phyloP scores from a whole-genome alignment of 768 basidiomycete species.

The Suillus brevipes region DNA sequence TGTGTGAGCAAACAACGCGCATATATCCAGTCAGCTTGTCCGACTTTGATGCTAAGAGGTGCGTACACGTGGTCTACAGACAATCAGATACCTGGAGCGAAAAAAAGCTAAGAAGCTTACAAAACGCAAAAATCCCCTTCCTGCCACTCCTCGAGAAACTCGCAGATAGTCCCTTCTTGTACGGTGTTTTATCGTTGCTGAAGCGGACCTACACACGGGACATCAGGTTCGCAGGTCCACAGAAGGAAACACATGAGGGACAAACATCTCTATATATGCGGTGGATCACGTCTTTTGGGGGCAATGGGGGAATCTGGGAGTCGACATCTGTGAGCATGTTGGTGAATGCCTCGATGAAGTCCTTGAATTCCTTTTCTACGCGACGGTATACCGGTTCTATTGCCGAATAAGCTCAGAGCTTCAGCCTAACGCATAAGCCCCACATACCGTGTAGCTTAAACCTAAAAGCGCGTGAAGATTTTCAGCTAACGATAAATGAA shows the following conservation, averaged over 20 bases:
- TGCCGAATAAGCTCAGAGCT: neutral
- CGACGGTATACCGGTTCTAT: constrained; percentile 36
- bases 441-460: constrained; percentile 74
- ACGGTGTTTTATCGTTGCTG: constrained; percentile 94
- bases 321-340: constrained; percentile 69
- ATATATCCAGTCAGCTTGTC: neutral
- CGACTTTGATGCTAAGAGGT: neutral
- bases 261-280: constrained; percentile 7
- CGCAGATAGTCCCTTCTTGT: constrained; percentile 80
- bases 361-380: constrained; percentile 89
- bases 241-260: neutral
- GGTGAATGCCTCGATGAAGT: constrained; percentile 74
- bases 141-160: constrained; percentile 87
- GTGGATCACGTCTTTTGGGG: constrained; percentile 89
- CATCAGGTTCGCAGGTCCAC: neutral
- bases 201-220: constrained; percentile 64
- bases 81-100: neutral
- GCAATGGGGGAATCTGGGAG: constrained; percentile 81
- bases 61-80: constrained; percentile 1
- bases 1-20: neutral
- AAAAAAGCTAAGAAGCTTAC: constrained; percentile 44
- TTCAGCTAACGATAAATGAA: neutral
- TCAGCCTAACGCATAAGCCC: neutral
- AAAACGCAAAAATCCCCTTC: constrained; percentile 87
- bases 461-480: constrained; percentile 42